Percentiles rank a stretch among this genome's conserved stretches.
Evolutionary conservation across 2,329 filamentous ascomycete species (phyloP).

Genomic region (Alternaria metachromatica): DNA sequence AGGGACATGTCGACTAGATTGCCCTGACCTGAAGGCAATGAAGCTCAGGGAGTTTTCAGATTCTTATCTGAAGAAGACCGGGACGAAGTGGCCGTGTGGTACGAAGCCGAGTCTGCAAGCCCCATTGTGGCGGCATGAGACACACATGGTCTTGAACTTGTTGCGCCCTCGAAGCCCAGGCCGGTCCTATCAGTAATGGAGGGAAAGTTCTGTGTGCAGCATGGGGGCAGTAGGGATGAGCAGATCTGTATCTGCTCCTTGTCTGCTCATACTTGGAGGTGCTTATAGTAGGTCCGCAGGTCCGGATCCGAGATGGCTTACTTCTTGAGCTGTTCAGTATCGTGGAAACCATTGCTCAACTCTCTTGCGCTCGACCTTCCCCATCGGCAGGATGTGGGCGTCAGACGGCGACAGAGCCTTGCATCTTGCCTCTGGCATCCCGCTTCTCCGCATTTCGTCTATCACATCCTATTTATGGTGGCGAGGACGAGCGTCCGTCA

Average conservation of each 20-base stretch:
- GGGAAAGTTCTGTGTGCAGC: conserved; percentile 5
- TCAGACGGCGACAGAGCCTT: conserved; percentile 8
- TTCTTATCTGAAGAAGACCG: not conserved
- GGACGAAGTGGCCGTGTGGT: not conserved
- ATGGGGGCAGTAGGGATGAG: conserved; percentile 7
- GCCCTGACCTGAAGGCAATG: conserved; percentile 5
- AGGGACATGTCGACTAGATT: conserved; percentile 3
- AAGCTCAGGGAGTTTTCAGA: not conserved
- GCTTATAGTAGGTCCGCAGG: not conserved
- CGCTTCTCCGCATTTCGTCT: conserved; percentile 47
- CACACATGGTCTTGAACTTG: conserved; percentile 11
- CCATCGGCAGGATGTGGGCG: not conserved
- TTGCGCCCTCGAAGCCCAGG: conserved; percentile 16
- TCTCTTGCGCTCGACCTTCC: not conserved
- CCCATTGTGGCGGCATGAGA: conserved; percentile 19
- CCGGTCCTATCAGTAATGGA: not conserved
- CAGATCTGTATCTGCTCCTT: conserved; percentile 11
- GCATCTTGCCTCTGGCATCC: conserved; percentile 24
- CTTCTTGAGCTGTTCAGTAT: not conserved
- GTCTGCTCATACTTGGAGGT: conserved; percentile 4
- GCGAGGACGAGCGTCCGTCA: conserved; percentile 33
- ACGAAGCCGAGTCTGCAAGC: not conserved
- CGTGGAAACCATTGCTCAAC: not conserved
- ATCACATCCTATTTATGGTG: conserved; percentile 44
- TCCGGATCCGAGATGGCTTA: not conserved